These are phyloP conservation scores for Ogataea wickerhamii DNA, from an alignment of 805 yeast genomes.

Conservation along the genomic window DNA sequence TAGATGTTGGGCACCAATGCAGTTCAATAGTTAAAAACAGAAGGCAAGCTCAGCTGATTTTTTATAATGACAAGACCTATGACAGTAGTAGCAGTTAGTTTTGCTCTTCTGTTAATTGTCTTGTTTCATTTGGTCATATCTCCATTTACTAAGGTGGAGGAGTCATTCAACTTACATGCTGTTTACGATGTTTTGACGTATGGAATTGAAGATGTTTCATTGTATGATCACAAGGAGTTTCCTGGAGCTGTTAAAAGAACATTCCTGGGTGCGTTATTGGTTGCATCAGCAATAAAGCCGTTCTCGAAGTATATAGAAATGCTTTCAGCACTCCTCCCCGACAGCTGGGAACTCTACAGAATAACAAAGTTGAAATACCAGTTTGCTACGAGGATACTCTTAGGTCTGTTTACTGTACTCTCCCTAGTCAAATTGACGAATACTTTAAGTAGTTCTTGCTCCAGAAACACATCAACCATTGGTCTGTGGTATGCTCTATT, in stretches of 20 bases:
- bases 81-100: no score
- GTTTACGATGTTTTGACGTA: conserved; percentile 71
- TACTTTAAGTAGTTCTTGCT: conserved; percentile 28
- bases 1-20: no score
- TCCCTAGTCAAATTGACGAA: conserved; percentile 51
- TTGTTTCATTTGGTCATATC: conserved; percentile 50
- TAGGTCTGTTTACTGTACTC: conserved; percentile 60
- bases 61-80: no score
- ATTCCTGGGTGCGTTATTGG: conserved; percentile 63
- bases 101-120: conserved; percentile 41
- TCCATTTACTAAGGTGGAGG: conserved; percentile 92
- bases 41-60: no score
- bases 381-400: conserved; percentile 49
- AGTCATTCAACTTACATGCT: conserved; percentile 88
- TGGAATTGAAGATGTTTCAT: conserved; percentile 45
- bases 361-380: conserved; percentile 50
- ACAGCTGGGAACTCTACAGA: conserved; percentile 2
- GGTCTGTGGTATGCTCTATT: conserved; percentile 61
- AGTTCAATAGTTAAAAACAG: no score
- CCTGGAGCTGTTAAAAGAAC: conserved; percentile 92
- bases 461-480: conserved; percentile 20
- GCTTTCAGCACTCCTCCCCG: conserved; percentile 4
- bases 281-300: conserved; percentile 47
- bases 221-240: conserved; percentile 71
- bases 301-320: conserved; percentile 9